Evolutionary conservation across 257 asterid genomes (phyloP), one percentile per base, ranked within the genome.

Genomic region (Solanum sitiens): DNA sequence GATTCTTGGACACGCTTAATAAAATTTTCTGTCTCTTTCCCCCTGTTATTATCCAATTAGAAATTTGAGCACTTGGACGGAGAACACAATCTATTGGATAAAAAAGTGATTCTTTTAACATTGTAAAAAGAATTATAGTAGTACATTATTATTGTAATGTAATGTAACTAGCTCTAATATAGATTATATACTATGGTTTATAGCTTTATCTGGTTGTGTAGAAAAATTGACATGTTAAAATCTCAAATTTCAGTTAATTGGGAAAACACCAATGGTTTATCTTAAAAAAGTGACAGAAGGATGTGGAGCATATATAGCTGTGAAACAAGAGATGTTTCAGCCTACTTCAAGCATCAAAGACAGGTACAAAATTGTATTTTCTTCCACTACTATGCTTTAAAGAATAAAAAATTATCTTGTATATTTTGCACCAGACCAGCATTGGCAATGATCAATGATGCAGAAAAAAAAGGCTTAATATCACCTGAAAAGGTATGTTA

Each of bases 261-360:
- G 99, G 16, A 93, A 93, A 89, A 97, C 99, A 5, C 99, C 99
- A 56, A 91, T 96, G 4, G 99, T 95, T 32, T 97, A 94, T 90
- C 98, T 97, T 11, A 97, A 96, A 86, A 95, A 92, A 91, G 95
- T 97, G 20, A 91, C 94, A 0, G 97, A 96, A 90, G 99, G 98
- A 16, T 95, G 99, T 84, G 99, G 98, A 25, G 99, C 98, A 87
- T 94, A 93, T 87, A 91, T 97, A 50, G 99, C 99, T 39, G 99
- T 91, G 27, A 97, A 97, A 89, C 99, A 97, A 90, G 99, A 97
- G 85, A 97, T 97, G 99, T 92, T 96, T 93, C 99, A 97, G 91
- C 99, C 99, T 50, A 97, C 99, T 75, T 86, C 99, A 35, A 97
- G 99, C 96, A 94, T 97, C 93, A 97, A 97, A 91, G 99, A 97